Evolutionary conservation across 140 eudicot genomes (phyloP), one percentile per base, ranked within the genome.

Genomic region (Artemisia princeps): DNA sequence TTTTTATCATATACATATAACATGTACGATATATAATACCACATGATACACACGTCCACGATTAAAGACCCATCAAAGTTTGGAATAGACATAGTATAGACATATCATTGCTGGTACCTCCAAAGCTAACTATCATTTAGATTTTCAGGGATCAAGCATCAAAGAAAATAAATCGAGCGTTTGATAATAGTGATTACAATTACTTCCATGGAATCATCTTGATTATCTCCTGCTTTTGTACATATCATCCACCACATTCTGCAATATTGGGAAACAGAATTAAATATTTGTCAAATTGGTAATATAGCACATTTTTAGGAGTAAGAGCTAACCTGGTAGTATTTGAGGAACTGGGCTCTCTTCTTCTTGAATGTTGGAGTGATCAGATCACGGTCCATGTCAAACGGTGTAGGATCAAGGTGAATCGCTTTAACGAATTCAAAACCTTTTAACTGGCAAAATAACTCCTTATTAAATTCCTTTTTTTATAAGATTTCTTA

Each of bases 361-460:
- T 84, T 88, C 79, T 94, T 94, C 85, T 94, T 94, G 77, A 76
- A 86, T 20, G 96, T 94, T 14, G 99, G 99, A 12, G 99, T 94
- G 16, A 94, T 59, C 72, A 94, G 94, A 80, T 81, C 88, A 10
- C 96, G 96, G 4, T 88, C 96, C 95, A 88, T 88, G 85, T 94
- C 96, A 62, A 94, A 88, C 37, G 96, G 94, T 20, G 69, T 11
- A 8, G 95, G 87, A 52, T 88, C 99, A 20, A 94, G 85, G 52
- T 88, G 90, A 15, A 94, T 82, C 49, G 82, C 84, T 83, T 94
- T 94, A 50, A 94, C 57, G 4, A 82, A 53, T 75, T 94, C 99
- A 69, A 94, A 94, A 17, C 99, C 99, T 64, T 81, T 94, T 40
- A 94, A 71, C 99, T 94, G 92, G 28, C 30, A 70, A 55, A 46